These are phyloP conservation scores for Pythium folliculosum DNA, from an alignment of 352 stramenopile genomes.

Conservation along the genomic window DNA sequence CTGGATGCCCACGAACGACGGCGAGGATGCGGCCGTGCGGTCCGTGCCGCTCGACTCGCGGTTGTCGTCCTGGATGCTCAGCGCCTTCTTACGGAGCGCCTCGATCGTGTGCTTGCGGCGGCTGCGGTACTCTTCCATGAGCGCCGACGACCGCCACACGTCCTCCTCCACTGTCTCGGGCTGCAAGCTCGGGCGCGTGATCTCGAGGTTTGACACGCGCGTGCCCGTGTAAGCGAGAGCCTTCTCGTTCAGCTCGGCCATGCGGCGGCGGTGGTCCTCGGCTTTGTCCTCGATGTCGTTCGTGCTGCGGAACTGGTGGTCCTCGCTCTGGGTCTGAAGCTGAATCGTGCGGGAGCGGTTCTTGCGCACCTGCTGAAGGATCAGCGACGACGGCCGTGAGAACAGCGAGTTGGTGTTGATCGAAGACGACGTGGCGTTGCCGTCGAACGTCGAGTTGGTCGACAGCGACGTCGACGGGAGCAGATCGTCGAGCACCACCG, in stretches of 20 bases:
- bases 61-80: constrained; percentile 25
- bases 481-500: constrained; percentile 25
- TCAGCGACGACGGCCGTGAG: constrained; percentile 26
- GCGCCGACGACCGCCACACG: constrained; percentile 23
- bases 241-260: constrained; percentile 65
- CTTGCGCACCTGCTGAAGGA: constrained; percentile 30
- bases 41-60: constrained; percentile 24
- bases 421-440: background rate
- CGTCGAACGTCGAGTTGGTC: constrained; percentile 9
- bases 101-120: constrained; percentile 28
- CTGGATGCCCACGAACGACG: constrained; percentile 17
- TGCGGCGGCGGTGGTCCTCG: constrained; percentile 58
- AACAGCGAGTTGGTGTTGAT: constrained; percentile 20
- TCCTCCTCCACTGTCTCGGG: constrained; percentile 37
- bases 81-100: constrained; percentile 23
- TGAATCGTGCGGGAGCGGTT: constrained; percentile 27
- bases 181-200: constrained; percentile 20
- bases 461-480: constrained; percentile 17
- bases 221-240: constrained; percentile 44
- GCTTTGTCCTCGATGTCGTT: constrained; percentile 50
- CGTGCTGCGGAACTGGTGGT: constrained; percentile 37
- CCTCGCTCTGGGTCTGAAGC: constrained; percentile 28
- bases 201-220: constrained; percentile 38
- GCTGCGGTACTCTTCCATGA: constrained; percentile 24
- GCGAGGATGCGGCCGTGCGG: constrained; percentile 19